Conservation (phyloP, 1,284 basidiomycete species). For the Rhizoctonia solani region DNA sequence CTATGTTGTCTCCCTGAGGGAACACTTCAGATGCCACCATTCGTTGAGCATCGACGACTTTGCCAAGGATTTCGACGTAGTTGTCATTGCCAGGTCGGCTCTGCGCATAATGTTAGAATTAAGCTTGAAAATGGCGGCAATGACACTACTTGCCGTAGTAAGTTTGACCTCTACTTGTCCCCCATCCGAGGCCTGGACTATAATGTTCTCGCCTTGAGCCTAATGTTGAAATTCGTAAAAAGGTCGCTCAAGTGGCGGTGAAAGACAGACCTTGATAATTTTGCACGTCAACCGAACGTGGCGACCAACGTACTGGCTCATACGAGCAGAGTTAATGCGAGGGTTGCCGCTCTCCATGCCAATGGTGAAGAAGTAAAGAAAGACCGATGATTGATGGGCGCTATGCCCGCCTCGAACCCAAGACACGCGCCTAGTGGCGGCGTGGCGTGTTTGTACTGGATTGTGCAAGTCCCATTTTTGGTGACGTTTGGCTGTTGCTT, state of each 20-base stretch:
- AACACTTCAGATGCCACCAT: conserved; percentile 26
- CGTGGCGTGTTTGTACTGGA: conserved; percentile 21
- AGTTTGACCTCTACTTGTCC: conserved; percentile 67
- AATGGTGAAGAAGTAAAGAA: conserved; percentile 15
- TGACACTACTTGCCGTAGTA: conserved; percentile 51
- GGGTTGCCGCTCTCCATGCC: conserved; percentile 53
- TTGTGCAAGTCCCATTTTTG: conserved; percentile 25
- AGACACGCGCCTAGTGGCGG: conserved; percentile 7
- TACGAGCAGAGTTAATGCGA: conserved; percentile 67
- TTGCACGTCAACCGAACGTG: conserved; percentile 76
- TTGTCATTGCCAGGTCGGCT: conserved; percentile 55
- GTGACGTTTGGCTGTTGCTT: conserved; percentile 26
- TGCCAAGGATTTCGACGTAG: conserved; percentile 78
- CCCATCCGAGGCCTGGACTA: conserved; percentile 72
- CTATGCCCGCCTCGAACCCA: not conserved
- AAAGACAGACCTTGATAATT: conserved; percentile 59
- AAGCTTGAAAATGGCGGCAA: not conserved
- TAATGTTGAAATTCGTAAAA: conserved; percentile 41
- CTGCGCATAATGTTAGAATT: conserved; percentile 45
- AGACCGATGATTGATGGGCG: conserved; percentile 26
- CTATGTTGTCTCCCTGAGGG: conserved; percentile 18
- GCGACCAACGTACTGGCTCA: conserved; percentile 58
- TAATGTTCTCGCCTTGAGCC: conserved; percentile 60
- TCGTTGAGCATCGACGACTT: conserved; percentile 52
- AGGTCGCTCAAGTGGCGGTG: not conserved